These are phyloP conservation scores for Microsporum ferrugineum DNA, from an alignment of 2,329 filamentous ascomycete genomes.

Conservation along the genomic window DNA sequence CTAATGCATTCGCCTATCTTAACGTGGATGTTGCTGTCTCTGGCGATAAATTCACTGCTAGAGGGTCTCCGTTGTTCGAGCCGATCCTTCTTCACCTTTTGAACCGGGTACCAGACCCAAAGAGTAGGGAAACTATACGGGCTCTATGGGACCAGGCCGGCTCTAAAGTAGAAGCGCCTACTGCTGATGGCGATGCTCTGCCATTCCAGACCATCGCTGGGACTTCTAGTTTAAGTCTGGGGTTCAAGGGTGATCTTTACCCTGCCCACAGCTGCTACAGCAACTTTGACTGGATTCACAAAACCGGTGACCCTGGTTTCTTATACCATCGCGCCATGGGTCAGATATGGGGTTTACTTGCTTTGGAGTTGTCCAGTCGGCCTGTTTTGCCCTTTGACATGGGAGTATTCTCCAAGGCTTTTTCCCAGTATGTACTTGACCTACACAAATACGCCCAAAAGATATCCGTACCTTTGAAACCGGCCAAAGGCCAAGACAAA, in stretches of 20 bases:
- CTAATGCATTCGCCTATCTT: conserved; percentile 72
- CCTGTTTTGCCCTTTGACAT: conserved; percentile 76
- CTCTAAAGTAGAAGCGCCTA: conserved; percentile 55
- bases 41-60: conserved; percentile 62
- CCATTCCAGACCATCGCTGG: conserved; percentile 88
- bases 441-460: conserved; percentile 54
- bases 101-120: conserved; percentile 61
- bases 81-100: conserved; percentile 62
- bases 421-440: conserved; percentile 55
- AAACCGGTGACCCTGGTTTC: conserved; percentile 70
- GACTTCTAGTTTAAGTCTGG: conserved; percentile 74
- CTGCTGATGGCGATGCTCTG: conserved; percentile 69
- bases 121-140: conserved; percentile 58
- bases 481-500: conserved; percentile 6
- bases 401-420: conserved; percentile 54
- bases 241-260: conserved; percentile 56
- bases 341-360: conserved; percentile 68
- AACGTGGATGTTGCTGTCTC: conserved; percentile 79
- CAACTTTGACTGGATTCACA: conserved; percentile 74
- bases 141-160: conserved; percentile 60
- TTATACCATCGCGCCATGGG: conserved; percentile 67
- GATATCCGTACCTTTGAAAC: conserved; percentile 34
- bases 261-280: conserved; percentile 82
- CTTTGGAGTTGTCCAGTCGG: conserved; percentile 72
- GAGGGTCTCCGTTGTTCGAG: conserved; percentile 69